Evolutionary conservation across 352 stramenopile genomes (phyloP), one percentile per base, ranked within the genome.

Genomic region (Globisporangium nunn): DNA sequence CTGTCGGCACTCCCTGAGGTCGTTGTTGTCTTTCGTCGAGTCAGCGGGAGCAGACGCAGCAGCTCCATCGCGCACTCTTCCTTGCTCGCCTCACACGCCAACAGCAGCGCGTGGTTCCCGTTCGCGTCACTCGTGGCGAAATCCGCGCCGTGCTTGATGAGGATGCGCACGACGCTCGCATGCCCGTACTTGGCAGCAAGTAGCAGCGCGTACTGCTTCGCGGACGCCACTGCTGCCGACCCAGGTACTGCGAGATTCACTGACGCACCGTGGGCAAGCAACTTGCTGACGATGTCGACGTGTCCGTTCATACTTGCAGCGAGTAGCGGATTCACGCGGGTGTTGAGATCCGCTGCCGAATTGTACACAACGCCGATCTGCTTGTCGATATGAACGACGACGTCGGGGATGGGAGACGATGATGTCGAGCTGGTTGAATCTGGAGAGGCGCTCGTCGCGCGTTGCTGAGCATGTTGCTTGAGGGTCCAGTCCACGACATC

Each of bases 101-200:
- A 55, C 37, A 87, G 59, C 37, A 92, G 68, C 15, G 80, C 72
- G 46, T 85, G 77, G 41, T 67, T 78, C 8, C 70, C 66, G 23
- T 69, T 81, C 31, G 60, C 59, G 45, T 91, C 80, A 8, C 64
- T 56, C 29, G 71, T 61, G 2, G 28, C 54, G 8, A 65, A 67
- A 35, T 78, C 66, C 2, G 78, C 78, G 3, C 64, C 58, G 47
- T 68, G 61, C 44, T 72, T 62, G 45, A 98, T 62, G 15, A 98
- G 73, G 10, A 78, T 52, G n/a, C 73, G 49, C 18, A 95, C 80
- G 48, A 95, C 81, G 12, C 78, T 75, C n/a, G 85, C 63, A 63
- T 98, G 89, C 18, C 95, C 96, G 57, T 95, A 96, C 69, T 95
- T 88, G 6, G 86, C 83, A 14, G 93, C 95, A 4, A 98, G 80